Percentiles rank a stretch among this genome's conserved stretches.
phyloP scores from a whole-genome alignment of 2,329 filamentous ascomycete genomes.

The Delphinella strobiligena region DNA sequence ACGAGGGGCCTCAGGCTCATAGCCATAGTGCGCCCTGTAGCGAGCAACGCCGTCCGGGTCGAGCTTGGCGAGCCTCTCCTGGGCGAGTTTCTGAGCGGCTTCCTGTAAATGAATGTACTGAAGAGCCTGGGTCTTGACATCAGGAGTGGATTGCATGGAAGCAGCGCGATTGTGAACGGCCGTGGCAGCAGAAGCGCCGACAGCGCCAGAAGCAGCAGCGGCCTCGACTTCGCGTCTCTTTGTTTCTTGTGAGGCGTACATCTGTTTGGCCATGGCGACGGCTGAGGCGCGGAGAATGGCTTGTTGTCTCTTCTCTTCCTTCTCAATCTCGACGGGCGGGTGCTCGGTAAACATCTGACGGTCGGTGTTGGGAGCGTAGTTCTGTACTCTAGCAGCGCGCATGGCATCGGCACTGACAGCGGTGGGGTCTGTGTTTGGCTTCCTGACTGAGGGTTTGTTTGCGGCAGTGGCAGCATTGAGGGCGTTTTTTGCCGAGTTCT shows the following conservation, averaged over 20 bases:
- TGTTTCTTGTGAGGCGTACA: slow-evolving; percentile 59
- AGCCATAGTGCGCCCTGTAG: slow-evolving; percentile 68
- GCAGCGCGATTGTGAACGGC: slow-evolving; percentile 19
- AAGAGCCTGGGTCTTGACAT: slow-evolving; percentile 42
- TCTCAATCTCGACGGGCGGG: slow-evolving; percentile 59
- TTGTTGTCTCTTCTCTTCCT: slow-evolving; percentile 60
- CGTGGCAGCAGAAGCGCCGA: slow-evolving; percentile 15
- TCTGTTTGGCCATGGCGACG: slow-evolving; percentile 77
- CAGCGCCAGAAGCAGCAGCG: slow-evolving; percentile 9
- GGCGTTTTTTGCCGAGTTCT: slow-evolving; percentile 53
- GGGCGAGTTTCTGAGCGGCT: slow-evolving; percentile 72
- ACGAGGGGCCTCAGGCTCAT: slow-evolving; percentile 35
- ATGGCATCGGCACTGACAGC: slow-evolving; percentile 35
- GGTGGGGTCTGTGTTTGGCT: slow-evolving; percentile 6
- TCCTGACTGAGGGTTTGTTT: slow-evolving; percentile 36
- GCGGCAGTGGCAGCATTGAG: slow-evolving; percentile 62
- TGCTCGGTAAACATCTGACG: slow-evolving; percentile 67
- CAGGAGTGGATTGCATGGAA: slow-evolving; percentile 24
- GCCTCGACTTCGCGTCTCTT: slow-evolving; percentile 40
- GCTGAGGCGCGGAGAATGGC: slow-evolving; percentile 71
- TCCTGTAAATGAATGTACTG: slow-evolving; percentile 61
- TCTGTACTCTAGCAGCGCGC: slow-evolving; percentile 50
- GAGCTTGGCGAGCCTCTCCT: slow-evolving; percentile 70
- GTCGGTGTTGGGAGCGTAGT: slow-evolving; percentile 54
- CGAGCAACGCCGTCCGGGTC: slow-evolving; percentile 54